A percentile compares a stretch with the other conserved stretches of the same genome.
These are phyloP conservation scores for Ambrosia trifida DNA, from an alignment of 129 eudicot species.

Conservation along the genomic window DNA sequence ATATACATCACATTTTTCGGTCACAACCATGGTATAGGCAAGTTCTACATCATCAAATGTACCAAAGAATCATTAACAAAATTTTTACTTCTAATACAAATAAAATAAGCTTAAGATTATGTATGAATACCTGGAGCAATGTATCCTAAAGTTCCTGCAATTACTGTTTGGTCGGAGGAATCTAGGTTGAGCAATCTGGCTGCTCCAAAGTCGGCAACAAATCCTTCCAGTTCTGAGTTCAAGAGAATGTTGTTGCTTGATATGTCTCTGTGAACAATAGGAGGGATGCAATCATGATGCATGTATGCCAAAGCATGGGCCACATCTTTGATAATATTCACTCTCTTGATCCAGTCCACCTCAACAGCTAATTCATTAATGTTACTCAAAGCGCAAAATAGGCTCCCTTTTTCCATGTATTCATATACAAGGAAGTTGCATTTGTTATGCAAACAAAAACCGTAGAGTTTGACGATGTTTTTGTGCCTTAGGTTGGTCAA, in stretches of 20 bases:
- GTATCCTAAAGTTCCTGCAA: conserved; percentile 18
- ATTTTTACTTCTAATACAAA: not conserved
- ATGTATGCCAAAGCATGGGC: conserved; percentile 43
- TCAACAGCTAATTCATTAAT: conserved; percentile 18
- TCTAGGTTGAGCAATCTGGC: conserved; percentile 18
- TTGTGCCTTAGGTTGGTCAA: conserved; percentile 33
- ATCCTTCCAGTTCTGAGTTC: conserved; percentile 22
- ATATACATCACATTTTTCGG: conserved; percentile 20
- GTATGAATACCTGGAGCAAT: conserved; percentile 21
- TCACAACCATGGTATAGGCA: conserved; percentile 16
- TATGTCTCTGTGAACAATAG: conserved; percentile 11
- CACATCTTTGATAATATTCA: conserved; percentile 37
- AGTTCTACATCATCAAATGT: conserved; percentile 5
- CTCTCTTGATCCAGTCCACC: conserved; percentile 40
- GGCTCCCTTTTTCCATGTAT: conserved; percentile 46
- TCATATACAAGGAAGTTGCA: conserved; percentile 43
- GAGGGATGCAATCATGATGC: conserved; percentile 47
- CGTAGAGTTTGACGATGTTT: conserved; percentile 33
- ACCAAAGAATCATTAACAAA: not conserved
- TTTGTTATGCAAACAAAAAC: conserved; percentile 37
- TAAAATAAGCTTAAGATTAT: not conserved
- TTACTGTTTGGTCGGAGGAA: conserved; percentile 16
- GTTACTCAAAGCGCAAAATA: conserved; percentile 26
- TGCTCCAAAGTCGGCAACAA: conserved; percentile 25
- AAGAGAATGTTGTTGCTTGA: conserved; percentile 22